Evolutionary conservation across 345 rosid genomes (phyloP).

Genomic region (Sisymbrium irio): DNA sequence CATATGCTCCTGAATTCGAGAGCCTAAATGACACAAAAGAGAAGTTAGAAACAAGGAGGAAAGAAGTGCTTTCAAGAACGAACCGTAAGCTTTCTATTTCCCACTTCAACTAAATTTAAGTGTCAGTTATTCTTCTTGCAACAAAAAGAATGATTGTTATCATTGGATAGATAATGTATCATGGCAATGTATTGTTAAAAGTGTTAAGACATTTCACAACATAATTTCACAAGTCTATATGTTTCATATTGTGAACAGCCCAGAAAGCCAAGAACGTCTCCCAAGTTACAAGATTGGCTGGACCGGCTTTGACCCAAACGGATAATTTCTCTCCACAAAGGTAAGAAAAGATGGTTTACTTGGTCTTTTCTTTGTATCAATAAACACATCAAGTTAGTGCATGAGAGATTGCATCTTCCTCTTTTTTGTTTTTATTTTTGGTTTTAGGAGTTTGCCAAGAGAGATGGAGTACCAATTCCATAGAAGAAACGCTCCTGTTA

Average conservation of each 20-base stretch:
- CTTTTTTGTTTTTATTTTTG: neutral
- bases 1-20: slow-evolving; percentile 83
- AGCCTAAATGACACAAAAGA: slow-evolving; percentile 63
- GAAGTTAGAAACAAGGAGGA: slow-evolving; percentile 78
- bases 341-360: slow-evolving; percentile 5
- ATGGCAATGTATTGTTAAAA: neutral
- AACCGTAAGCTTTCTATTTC: slow-evolving; percentile 46
- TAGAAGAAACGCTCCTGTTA: slow-evolving; percentile 30
- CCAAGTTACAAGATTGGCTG: slow-evolving; percentile 14
- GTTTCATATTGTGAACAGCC: slow-evolving; percentile 10
- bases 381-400: neutral
- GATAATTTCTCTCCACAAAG: slow-evolving; percentile 11
- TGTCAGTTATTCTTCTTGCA: neutral
- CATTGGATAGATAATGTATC: neutral
- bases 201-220: neutral
- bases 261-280: slow-evolving; percentile 12
- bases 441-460: slow-evolving; percentile 33
- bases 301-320: neutral
- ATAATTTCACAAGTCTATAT: neutral
- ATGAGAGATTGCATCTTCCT: neutral
- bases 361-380: neutral
- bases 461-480: slow-evolving; percentile 36
- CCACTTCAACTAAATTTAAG: neutral
- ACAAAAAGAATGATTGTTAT: neutral
- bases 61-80: slow-evolving; percentile 62